Evolutionary conservation across 345 rosid species (phyloP).

Genomic region (Populus simonii): DNA sequence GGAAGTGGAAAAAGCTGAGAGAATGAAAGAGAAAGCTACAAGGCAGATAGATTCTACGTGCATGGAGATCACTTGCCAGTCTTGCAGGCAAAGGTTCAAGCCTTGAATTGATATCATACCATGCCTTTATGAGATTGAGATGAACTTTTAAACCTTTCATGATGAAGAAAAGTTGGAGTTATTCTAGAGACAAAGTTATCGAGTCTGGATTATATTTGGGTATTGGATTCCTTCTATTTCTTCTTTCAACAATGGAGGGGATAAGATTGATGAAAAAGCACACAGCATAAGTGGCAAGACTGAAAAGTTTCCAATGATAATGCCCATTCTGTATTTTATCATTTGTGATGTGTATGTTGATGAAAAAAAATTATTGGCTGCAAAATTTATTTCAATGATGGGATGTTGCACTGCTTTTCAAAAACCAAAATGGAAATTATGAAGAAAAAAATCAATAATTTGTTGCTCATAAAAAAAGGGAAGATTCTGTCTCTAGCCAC

Average conservation of each 20-base stretch:
- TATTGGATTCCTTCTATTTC: slow-evolving; percentile 25
- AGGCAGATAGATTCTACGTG: slow-evolving; percentile 63
- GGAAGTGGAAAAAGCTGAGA: slow-evolving; percentile 80
- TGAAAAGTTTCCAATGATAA: slow-evolving; percentile 2
- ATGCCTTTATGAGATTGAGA: not conserved
- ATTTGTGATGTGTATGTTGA: slow-evolving; percentile 11
- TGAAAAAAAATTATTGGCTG: not conserved
- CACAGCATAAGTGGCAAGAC: slow-evolving; percentile 5
- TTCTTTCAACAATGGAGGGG: not conserved
- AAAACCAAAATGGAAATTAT: not conserved
- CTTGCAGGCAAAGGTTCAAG: slow-evolving; percentile 92
- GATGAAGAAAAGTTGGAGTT: slow-evolving; percentile 1
- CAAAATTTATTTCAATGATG: not conserved
- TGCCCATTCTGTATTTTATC: slow-evolving; percentile 13
- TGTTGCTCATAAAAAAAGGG: not conserved
- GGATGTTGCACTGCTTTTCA: not conserved
- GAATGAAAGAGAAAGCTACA: slow-evolving; percentile 72
- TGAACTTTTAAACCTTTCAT: not conserved
- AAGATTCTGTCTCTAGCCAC: not conserved
- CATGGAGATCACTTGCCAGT: slow-evolving; percentile 96
- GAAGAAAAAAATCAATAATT: not conserved
- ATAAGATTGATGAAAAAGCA: not conserved
- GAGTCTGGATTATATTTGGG: slow-evolving; percentile 24
- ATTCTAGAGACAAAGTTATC: slow-evolving; percentile 26
- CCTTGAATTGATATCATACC: slow-evolving; percentile 24